These are phyloP conservation scores for Linnemannia exigua DNA, from an alignment of 192 early-diverging fungal genomes.

Conservation along the genomic window DNA sequence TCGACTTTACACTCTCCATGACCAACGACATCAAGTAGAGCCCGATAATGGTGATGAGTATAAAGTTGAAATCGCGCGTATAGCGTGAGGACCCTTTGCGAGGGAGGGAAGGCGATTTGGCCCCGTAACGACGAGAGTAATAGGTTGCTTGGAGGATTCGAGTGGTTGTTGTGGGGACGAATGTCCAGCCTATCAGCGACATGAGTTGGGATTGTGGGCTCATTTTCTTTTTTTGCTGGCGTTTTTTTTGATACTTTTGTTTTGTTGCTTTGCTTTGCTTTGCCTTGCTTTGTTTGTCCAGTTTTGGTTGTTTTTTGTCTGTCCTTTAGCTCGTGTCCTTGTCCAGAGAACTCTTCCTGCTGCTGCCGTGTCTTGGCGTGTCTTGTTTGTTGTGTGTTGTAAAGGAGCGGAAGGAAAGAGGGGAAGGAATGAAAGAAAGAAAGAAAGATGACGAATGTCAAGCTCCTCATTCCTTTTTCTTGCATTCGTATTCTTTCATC, in stretches of 20 bases:
- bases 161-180: constrained; percentile 3
- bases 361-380: neutral
- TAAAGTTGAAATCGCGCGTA: neutral
- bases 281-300: too few species aligned
- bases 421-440: neutral
- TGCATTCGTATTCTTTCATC: neutral
- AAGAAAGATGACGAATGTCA: neutral
- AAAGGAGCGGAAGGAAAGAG: too few species aligned
- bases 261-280: too few species aligned
- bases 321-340: neutral
- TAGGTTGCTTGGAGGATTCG: constrained; percentile 4
- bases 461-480: neutral
- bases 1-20: neutral
- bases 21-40: constrained; percentile 3
- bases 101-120: neutral
- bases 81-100: neutral
- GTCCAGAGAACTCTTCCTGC: neutral
- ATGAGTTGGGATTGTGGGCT: neutral
- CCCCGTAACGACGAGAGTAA: neutral
- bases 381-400: neutral
- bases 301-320: neutral
- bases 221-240: neutral
- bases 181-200: neutral
- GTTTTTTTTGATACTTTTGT: neutral
- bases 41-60: neutral